Percentiles rank a stretch among this genome's conserved stretches.
Evolutionary conservation across 2,329 filamentous ascomycete genomes (phyloP).

Genomic region (Paraphaeosphaeria sporulosa): DNA sequence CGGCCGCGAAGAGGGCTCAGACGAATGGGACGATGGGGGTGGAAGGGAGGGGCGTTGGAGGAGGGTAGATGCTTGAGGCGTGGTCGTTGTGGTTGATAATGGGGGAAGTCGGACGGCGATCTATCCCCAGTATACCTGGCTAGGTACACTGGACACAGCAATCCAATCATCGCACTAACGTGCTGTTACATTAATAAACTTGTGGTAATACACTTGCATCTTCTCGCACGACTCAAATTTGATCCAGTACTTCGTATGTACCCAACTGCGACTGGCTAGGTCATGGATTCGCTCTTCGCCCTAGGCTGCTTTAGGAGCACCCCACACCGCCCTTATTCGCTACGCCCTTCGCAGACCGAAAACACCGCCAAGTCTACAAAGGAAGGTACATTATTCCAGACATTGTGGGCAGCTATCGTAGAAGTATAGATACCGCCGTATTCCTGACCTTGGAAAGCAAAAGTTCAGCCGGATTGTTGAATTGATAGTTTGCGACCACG

Average conservation of each 20-base stretch:
- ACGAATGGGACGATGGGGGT: constrained; percentile 15
- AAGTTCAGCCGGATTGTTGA: not conserved
- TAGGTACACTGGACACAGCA: too few species aligned
- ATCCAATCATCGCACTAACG: too few species aligned
- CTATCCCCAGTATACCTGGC: too few species aligned
- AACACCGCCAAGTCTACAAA: not conserved
- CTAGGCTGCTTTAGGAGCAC: not conserved
- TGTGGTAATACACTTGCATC: too few species aligned
- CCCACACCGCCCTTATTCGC: not conserved
- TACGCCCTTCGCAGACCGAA: not conserved
- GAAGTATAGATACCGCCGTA: too few species aligned
- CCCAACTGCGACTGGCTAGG: too few species aligned
- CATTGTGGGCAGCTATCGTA: too few species aligned
- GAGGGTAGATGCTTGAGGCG: not conserved
- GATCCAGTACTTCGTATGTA: too few species aligned
- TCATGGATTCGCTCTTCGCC: not conserved
- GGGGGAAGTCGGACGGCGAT: not conserved
- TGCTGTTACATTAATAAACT: too few species aligned
- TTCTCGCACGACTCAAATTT: too few species aligned
- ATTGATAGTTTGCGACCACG: not conserved
- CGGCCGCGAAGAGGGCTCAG: constrained; percentile 32
- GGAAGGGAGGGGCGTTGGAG: constrained; percentile 7
- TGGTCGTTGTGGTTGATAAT: not conserved
- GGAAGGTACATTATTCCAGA: not conserved
- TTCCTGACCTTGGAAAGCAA: too few species aligned